A percentile compares a stretch with the other conserved stretches of the same genome.
These are phyloP conservation scores for Selenicereus undatus DNA, from an alignment of 148 eudicot species.

Conservation along the genomic window DNA sequence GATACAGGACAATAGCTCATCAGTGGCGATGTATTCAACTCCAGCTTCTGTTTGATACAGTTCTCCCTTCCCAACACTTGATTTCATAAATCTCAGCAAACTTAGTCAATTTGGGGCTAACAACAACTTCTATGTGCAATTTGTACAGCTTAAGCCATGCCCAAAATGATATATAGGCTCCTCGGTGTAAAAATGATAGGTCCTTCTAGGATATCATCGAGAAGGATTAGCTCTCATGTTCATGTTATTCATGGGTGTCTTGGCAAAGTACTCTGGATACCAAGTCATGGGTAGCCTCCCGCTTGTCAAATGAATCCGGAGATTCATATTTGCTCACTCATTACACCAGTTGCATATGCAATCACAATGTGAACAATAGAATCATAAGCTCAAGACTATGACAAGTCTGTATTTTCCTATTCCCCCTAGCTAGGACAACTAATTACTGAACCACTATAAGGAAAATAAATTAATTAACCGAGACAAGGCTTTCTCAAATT, in stretches of 20 bases:
- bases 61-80: constrained; percentile 26
- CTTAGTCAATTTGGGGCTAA: constrained; percentile 46
- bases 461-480: no score
- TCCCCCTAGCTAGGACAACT: neutral
- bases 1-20: constrained; percentile 49
- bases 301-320: constrained; percentile 39
- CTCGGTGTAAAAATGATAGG: constrained; percentile 84
- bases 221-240: constrained; percentile 84
- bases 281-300: constrained; percentile 87
- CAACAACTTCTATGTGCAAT: constrained; percentile 55
- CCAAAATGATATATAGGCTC: constrained; percentile 63
- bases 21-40: constrained; percentile 33
- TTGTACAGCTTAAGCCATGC: constrained; percentile 76
- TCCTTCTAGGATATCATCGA: constrained; percentile 81
- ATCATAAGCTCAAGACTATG: no score
- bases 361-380: no score
- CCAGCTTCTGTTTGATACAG: constrained; percentile 25
- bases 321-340: neutral
- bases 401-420: neutral
- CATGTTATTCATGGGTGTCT: constrained; percentile 96
- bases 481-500: no score
- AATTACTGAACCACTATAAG: neutral
- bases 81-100: constrained; percentile 26
- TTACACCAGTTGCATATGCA: no score
- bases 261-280: no score